phyloP scores from a whole-genome alignment of 1,139 yeast species.

The Debaryomycetaceae sp. region DNA sequence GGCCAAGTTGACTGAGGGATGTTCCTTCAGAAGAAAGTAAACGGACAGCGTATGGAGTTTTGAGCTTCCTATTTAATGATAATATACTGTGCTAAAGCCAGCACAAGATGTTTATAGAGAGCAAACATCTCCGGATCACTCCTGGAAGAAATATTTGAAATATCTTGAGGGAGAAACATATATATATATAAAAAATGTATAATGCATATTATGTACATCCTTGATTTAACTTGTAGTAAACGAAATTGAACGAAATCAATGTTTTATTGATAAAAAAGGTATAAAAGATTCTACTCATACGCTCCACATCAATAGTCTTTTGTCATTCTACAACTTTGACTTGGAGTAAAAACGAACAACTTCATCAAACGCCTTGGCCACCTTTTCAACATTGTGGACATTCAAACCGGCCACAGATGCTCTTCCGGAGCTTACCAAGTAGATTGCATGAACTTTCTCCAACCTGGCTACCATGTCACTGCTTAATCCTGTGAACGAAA shows the following conservation, averaged over 20 bases:
- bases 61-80: background rate
- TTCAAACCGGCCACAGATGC: slow-evolving; percentile 94
- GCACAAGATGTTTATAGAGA: background rate
- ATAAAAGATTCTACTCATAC: background rate
- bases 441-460: slow-evolving; percentile 75
- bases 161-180: background rate
- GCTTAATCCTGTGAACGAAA: slow-evolving; percentile 85
- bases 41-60: slow-evolving; percentile 1
- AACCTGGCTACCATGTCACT: slow-evolving; percentile 78
- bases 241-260: background rate
- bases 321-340: slow-evolving; percentile 23
- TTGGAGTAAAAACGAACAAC: slow-evolving; percentile 51
- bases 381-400: slow-evolving; percentile 70
- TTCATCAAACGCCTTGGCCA: slow-evolving; percentile 80
- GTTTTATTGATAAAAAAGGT: background rate
- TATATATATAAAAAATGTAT: slow-evolving; percentile 3
- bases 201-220: slow-evolving; percentile 7
- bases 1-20: slow-evolving; percentile 96
- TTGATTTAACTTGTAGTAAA: background rate
- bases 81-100: background rate
- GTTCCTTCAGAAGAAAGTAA: slow-evolving; percentile 97
- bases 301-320: background rate
- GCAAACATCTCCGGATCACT: background rate
- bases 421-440: slow-evolving; percentile 80
- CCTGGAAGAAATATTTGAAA: background rate